Conservation (phyloP, 371 early-diverging fungal species). For the Mortierella sp. region DNA sequence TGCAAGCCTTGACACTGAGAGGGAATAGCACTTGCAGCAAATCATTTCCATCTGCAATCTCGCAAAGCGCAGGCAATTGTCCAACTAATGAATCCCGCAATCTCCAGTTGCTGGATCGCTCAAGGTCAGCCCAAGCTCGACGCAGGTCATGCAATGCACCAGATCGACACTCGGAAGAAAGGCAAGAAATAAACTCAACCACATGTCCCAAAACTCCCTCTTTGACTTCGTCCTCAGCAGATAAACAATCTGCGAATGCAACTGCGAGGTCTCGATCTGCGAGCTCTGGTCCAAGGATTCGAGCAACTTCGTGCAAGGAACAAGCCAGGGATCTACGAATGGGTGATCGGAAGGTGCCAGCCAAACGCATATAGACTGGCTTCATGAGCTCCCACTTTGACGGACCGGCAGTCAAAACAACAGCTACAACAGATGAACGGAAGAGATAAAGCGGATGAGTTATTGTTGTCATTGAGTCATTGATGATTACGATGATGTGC, state of each 20-base stretch:
- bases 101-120: constrained; percentile 67
- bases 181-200: constrained; percentile 67
- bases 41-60: constrained; percentile 65
- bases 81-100: constrained; percentile 67
- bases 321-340: constrained; percentile 69
- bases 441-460: not conserved
- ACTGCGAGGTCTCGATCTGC: constrained; percentile 71
- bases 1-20: constrained; percentile 66
- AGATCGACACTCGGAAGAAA: constrained; percentile 65
- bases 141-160: constrained; percentile 66
- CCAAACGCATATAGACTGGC: constrained; percentile 50
- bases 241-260: constrained; percentile 70
- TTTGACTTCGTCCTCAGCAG: constrained; percentile 72
- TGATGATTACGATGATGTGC: no score
- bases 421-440: constrained; percentile 48
- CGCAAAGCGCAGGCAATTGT: constrained; percentile 64
- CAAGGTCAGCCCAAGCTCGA: constrained; percentile 70
- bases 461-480: no score
- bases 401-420: constrained; percentile 71
- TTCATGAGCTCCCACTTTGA: constrained; percentile 64
- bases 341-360: constrained; percentile 46
- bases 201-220: constrained; percentile 72
- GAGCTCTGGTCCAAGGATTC: constrained; percentile 69
- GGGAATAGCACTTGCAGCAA: constrained; percentile 67
- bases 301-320: constrained; percentile 71